phyloP scores from a whole-genome alignment of 306 rosid genomes.

The Canavalia gladiata region DNA sequence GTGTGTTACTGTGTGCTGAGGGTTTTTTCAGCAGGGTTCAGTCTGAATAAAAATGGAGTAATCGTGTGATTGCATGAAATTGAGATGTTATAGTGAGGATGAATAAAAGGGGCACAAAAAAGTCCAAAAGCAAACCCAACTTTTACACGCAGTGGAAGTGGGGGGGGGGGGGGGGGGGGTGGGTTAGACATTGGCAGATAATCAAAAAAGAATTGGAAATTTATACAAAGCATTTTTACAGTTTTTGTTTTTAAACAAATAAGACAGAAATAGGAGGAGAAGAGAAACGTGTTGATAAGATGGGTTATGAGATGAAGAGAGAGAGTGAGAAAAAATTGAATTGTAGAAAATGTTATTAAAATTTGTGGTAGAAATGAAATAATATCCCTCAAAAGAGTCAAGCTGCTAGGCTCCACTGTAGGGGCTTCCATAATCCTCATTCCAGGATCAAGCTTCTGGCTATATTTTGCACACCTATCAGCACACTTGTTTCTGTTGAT shows the following conservation, averaged over 20 bases:
- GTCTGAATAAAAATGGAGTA: not conserved
- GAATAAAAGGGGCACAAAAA: not conserved
- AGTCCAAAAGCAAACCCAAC: not conserved
- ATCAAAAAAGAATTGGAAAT: not conserved
- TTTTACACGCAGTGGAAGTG: too few relatives aligned
- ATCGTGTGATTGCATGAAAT: not conserved
- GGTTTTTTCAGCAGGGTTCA: not conserved
- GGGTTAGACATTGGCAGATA: not conserved
- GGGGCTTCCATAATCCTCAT: constrained; percentile 1
- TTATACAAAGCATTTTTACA: too few relatives aligned
- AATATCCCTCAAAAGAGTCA: not conserved
- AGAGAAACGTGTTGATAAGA: too few relatives aligned
- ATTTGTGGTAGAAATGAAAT: too few relatives aligned
- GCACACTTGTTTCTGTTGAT: not conserved
- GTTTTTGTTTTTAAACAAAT: too few relatives aligned
- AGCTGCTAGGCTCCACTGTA: not conserved
- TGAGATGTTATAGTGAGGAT: not conserved
- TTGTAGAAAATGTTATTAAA: too few relatives aligned
- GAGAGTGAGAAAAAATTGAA: too few relatives aligned
- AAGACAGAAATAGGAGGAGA: too few relatives aligned
- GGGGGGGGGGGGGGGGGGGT: not conserved
- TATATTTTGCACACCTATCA: not conserved
- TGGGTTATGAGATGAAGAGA: too few relatives aligned
- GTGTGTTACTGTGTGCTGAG: not conserved
- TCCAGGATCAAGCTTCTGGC: not conserved